A percentile compares a stretch with the other conserved stretches of the same genome.
These are phyloP conservation scores for Heteromeles arbutifolia DNA, from an alignment of 306 rosid genomes.

Conservation along the genomic window DNA sequence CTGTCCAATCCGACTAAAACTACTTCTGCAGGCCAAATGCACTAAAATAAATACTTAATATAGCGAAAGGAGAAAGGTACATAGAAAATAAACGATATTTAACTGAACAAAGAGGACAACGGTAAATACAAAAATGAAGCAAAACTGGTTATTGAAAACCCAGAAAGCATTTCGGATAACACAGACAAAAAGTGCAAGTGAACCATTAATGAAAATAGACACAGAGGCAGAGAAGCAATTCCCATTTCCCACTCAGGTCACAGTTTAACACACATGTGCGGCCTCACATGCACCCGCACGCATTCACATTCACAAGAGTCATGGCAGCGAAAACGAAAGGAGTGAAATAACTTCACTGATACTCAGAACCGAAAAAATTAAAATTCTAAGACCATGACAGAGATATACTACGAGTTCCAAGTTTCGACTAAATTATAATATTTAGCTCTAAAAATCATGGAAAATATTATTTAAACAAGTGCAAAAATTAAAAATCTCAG, in stretches of 20 bases:
- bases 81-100: not conserved
- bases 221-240: not conserved
- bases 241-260: not conserved
- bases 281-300: not conserved
- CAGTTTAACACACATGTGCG: not conserved
- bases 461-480: constrained; percentile 21
- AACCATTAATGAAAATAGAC: not conserved
- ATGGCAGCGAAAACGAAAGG: not conserved
- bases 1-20: not conserved
- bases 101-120: not conserved
- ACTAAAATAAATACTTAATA: not conserved
- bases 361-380: constrained; percentile 26
- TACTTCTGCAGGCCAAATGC: not conserved
- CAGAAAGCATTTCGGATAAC: not conserved
- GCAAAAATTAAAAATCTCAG: constrained; percentile 1
- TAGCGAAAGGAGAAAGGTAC: not conserved
- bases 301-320: constrained; percentile 1
- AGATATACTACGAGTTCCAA: constrained; percentile 25
- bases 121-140: not conserved
- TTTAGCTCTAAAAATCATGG: constrained; percentile 22
- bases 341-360: constrained; percentile 5
- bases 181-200: not conserved
- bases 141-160: not conserved
- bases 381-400: constrained; percentile 12
- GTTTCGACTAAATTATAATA: constrained; percentile 11